Conservation (phyloP, 371 early-diverging fungal species). For the Mortierella sp. region DNA sequence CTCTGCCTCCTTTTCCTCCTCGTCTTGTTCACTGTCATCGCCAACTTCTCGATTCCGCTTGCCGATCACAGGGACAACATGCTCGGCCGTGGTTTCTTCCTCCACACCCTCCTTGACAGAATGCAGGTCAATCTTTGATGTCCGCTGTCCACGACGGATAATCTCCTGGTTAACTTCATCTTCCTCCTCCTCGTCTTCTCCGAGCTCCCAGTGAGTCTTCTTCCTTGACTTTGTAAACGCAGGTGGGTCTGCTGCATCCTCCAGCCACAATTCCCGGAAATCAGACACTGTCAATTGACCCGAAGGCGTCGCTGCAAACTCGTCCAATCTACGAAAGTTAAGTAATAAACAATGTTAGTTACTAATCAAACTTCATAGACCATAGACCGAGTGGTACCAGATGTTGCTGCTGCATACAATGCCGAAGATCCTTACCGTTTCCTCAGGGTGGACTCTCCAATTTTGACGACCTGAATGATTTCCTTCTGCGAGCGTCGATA, state of each 20-base stretch:
- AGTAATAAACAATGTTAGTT: conserved; percentile 11
- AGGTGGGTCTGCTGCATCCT: conserved; percentile 92
- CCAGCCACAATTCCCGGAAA: conserved; percentile 92
- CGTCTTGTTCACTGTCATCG: conserved; percentile 37
- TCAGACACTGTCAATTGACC: conserved; percentile 89
- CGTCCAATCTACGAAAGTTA: conserved; percentile 74
- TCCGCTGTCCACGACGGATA: conserved; percentile 27
- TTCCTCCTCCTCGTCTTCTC: conserved; percentile 34
- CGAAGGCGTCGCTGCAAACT: conserved; percentile 92
- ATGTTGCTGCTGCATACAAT: neutral
- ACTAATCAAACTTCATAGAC: neutral
- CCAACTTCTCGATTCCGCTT: conserved; percentile 21
- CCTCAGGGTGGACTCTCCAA: conserved; percentile 92
- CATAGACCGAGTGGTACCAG: neutral
- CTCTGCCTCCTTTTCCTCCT: conserved; percentile 23
- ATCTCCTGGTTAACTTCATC: conserved; percentile 43
- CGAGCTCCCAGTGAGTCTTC: conserved; percentile 43
- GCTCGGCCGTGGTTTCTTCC: conserved; percentile 7
- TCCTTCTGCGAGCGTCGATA: conserved; percentile 91
- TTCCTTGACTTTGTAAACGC: conserved; percentile 77
- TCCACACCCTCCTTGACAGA: conserved; percentile 40
- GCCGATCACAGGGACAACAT: conserved; percentile 10
- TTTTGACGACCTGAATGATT: conserved; percentile 94
- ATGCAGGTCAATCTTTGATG: conserved; percentile 21
- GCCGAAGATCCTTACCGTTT: conserved; percentile 68